Conservation (phyloP, 1,139 yeast species). For the Saccharomyces hybrid region DNA sequence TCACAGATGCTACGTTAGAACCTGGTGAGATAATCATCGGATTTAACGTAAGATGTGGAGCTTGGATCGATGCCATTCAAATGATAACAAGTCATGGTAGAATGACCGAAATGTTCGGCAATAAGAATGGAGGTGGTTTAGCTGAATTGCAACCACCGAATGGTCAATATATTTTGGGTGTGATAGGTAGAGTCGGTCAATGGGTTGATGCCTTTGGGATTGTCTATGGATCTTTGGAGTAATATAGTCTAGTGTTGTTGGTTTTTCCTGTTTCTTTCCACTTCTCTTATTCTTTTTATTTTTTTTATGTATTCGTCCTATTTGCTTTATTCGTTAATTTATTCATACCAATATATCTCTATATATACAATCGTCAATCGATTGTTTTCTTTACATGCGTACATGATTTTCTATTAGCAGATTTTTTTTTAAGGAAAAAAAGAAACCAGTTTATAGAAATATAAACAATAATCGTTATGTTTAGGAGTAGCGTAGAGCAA, state of each 20-base stretch:
- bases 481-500: background rate
- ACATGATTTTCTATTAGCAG: background rate
- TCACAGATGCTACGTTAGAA: constrained; percentile 48
- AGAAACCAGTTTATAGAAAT: background rate
- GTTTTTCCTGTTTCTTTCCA: constrained; percentile 1
- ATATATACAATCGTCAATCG: background rate
- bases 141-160: constrained; percentile 54
- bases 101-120: constrained; percentile 50
- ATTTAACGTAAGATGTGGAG: constrained; percentile 63
- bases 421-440: background rate
- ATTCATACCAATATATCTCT: background rate
- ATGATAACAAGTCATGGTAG: constrained; percentile 52
- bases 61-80: constrained; percentile 85
- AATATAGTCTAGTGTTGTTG: background rate
- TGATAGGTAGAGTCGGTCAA: constrained; percentile 54
- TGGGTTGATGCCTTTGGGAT: constrained; percentile 74
- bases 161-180: constrained; percentile 52
- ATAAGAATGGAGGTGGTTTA: constrained; percentile 58
- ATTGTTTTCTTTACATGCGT: background rate
- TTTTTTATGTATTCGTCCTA: background rate
- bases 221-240: constrained; percentile 24
- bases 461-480: background rate
- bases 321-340: background rate
- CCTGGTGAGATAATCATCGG: constrained; percentile 54
- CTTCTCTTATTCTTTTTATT: background rate